phyloP scores from a whole-genome alignment of 805 yeast species.

The Yamadazyma scolyti region DNA sequence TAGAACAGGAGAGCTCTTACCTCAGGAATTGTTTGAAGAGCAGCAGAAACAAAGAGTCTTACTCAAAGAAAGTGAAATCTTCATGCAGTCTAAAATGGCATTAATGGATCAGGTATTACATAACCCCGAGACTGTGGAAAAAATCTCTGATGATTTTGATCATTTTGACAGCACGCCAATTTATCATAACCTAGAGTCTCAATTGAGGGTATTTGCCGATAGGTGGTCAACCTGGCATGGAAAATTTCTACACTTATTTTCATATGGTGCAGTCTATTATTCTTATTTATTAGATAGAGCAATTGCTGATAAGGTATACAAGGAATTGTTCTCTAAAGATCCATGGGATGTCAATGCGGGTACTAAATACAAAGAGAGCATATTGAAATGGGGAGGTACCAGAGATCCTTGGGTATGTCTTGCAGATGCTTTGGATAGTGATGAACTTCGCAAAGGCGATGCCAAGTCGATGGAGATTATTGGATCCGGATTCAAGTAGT shows the following conservation, averaged over 20 bases:
- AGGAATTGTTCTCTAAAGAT: conserved; percentile 60
- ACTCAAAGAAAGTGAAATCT: conserved; percentile 68
- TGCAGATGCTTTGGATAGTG: conserved; percentile 70
- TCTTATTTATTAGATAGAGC: conserved; percentile 90
- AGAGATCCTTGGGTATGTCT: conserved; percentile 84
- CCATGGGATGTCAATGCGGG: conserved; percentile 78
- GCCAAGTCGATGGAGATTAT: conserved; percentile 59
- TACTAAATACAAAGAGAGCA: conserved; percentile 61
- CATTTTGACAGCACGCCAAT: conserved; percentile 54
- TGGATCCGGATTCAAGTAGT: conserved; percentile 7
- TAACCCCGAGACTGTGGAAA: conserved; percentile 26
- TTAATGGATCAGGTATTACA: conserved; percentile 81
- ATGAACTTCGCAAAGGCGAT: conserved; percentile 63
- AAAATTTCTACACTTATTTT: conserved; percentile 86
- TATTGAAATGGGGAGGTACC: conserved; percentile 92
- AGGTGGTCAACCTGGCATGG: conserved; percentile 84
- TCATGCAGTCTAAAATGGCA: conserved; percentile 88
- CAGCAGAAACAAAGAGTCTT: conserved; percentile 50
- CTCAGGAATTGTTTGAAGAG: conserved; percentile 44
- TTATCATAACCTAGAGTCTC: conserved; percentile 63
- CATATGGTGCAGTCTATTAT: conserved; percentile 93
- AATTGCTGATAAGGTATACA: conserved; percentile 84
- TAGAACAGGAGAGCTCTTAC: conserved; percentile 59
- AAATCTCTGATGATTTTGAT: conserved; percentile 12
- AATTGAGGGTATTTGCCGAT: conserved; percentile 63